Evolutionary conservation across 768 basidiomycete species (phyloP), one percentile per base, ranked within the genome.

Genomic region (Cantharellus anzutake): DNA sequence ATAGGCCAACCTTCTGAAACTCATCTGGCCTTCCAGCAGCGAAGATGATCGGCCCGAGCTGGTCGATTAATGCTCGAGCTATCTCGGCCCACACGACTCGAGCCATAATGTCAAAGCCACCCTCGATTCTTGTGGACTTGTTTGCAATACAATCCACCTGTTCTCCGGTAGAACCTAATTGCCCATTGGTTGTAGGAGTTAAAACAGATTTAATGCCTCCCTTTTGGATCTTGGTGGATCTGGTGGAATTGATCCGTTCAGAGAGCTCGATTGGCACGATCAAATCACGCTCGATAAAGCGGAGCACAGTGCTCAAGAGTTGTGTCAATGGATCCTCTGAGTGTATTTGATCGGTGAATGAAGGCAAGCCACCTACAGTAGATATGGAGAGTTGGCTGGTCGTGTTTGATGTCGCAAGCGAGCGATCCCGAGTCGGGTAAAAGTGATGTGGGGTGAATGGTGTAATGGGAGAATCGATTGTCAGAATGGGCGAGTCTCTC

Each of bases 11-110:
- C 74, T 82, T 84, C 58, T 88, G 80, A 69, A 98, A 89, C 59
- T 93, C 88, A 57, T 84, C 81, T 5, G 96, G 91, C 59, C 84
- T 78, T 11, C 96, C 96, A 2, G 84, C 86, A n/a, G 93, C 82
- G 69, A 98, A 99, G 2, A 98, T 79, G 4, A 81, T 71, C 29
- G 71, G 71, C 0, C 94, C 93, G 50, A 98, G 72, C 67, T 94
- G 89, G 61, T 84, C 81, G 76, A 87, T 83, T 55, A 99, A 79
- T 0, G 86, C 78, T 48, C 75, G 73, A 1, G 82, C 85, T 20
- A 94, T 70, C 70, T 93, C 90, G 5, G 82, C 82, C 86, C 91
- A 94, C 3, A 98, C 74, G 4, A 94, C 86, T 65, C 87, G 84
- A 0, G 84, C 80, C 74, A 97, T 78, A 58, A 98, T 82, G 62